Percentiles rank a stretch among this genome's conserved stretches.
These are phyloP conservation scores for Theileria luwenshuni DNA, from an alignment of 169 alveolate genomes.

Conservation along the genomic window DNA sequence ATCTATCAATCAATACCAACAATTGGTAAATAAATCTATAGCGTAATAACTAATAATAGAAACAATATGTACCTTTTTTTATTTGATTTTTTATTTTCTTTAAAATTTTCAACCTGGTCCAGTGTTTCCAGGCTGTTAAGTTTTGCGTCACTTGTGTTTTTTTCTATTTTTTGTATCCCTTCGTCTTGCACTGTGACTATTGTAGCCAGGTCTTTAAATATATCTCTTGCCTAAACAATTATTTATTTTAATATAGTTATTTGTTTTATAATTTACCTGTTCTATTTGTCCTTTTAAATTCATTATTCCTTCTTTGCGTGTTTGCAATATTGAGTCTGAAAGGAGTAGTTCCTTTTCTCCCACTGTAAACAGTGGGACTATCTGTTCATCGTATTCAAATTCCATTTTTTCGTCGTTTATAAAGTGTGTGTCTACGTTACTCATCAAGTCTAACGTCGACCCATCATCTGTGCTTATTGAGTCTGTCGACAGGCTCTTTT, in stretches of 20 bases:
- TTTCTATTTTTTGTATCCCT: slow-evolving; percentile 50
- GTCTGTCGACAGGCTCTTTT: slow-evolving; percentile 15
- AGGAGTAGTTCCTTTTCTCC: slow-evolving; percentile 16
- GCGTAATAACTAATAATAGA: no score
- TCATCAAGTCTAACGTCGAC: slow-evolving; percentile 24
- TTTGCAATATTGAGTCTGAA: slow-evolving; percentile 47
- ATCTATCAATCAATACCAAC: no score
- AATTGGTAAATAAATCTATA: no score
- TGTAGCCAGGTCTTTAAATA: slow-evolving; percentile 58
- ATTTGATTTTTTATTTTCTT: not conserved
- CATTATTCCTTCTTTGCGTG: slow-evolving; percentile 43
- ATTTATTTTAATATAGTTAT: not conserved
- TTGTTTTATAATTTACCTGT: slow-evolving; percentile 35
- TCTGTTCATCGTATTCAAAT: slow-evolving; percentile 20
- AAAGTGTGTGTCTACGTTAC: slow-evolving; percentile 35
- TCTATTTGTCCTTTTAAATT: slow-evolving; percentile 43
- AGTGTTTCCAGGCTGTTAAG: slow-evolving; percentile 43
- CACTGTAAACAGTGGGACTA: slow-evolving; percentile 15
- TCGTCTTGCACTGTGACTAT: slow-evolving; percentile 66
- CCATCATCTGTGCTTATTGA: slow-evolving; percentile 19
- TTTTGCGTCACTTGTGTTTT: slow-evolving; percentile 28
- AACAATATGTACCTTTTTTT: not conserved
- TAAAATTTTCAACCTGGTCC: slow-evolving; percentile 22
- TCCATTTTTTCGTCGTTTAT: slow-evolving; percentile 48
- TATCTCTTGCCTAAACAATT: slow-evolving; percentile 46